Evolutionary conservation across 2,329 filamentous ascomycete species (phyloP), one percentile per base, ranked within the genome.

Genomic region (Daldinia sp.): DNA sequence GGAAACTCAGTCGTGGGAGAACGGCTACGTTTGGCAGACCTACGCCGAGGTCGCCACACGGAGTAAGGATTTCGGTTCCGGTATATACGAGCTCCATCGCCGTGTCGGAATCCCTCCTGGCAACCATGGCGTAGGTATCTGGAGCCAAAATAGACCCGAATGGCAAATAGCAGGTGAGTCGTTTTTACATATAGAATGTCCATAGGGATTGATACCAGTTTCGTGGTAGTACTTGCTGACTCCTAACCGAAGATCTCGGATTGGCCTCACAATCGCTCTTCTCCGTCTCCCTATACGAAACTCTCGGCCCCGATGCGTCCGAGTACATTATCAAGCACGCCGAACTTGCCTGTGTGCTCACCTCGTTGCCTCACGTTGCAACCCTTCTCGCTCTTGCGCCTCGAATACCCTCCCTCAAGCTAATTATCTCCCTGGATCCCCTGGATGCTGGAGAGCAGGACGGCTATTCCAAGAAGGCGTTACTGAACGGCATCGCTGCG

Each of bases 261-360:
- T 89, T 91, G 75, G 88, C 92, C 80, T 95, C 93, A 10, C 95
- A 98, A 77, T 87, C 90, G 6, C 86, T 98, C 27, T 98, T 85
- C 79, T 92, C 90, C 19, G 93, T 99, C 57, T 97, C 94, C 4
- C 89, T 99, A 51, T 99, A 99, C 81, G 95, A 98, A 78, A 97
- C 94, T 10, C 86, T 99, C 4, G 94, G 94, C 8, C 90, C 94
- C 10, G 92, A 97, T 69, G 87, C 94, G 2, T 94, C 92, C 59
- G 93, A 98, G 79, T 98, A 92, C 80, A 97, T 99, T 77, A 90
- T 98, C 80, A 96, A 96, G 78, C 94, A 98, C 76, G 87, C 93
- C 56, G 85, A 89, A 65, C 81, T 98, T 58, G 78, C 83, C 61
- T 92, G 89, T 72, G 87, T 98, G 35, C 88, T 90, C 66, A 89